Percentiles rank a stretch among this genome's conserved stretches.
Evolutionary conservation across 164 flowering plant genomes (phyloP).

Genomic region (Chimonanthus salicifolius): DNA sequence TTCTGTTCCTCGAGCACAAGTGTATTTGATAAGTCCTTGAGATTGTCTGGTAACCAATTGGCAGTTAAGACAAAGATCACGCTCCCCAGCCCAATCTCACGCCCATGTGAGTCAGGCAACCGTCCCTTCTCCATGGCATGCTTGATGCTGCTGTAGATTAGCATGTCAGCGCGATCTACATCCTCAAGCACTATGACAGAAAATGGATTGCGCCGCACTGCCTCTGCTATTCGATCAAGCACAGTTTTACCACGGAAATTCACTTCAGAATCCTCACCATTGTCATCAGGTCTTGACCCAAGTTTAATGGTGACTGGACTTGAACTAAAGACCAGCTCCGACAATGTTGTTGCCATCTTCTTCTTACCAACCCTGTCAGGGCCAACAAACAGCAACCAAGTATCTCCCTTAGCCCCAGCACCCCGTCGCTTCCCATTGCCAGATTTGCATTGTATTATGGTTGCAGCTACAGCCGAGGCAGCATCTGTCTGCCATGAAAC

Average conservation of each 20-base stretch:
- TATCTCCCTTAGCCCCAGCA: slow-evolving; percentile 55
- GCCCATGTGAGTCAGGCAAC: slow-evolving; percentile 79
- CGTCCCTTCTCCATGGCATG: slow-evolving; percentile 84
- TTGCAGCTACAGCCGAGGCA: slow-evolving; percentile 64
- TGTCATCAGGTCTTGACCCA: slow-evolving; percentile 40
- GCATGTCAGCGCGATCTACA: slow-evolving; percentile 66
- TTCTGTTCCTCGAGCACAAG: slow-evolving; percentile 34
- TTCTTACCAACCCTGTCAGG: slow-evolving; percentile 85
- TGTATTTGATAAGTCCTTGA: slow-evolving; percentile 16
- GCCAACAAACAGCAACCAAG: slow-evolving; percentile 79
- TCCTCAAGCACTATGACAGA: slow-evolving; percentile 79
- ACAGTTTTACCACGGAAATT: slow-evolving; percentile 80
- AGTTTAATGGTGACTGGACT: slow-evolving; percentile 49
- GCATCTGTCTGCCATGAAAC: slow-evolving; percentile 95
- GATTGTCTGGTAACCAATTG: slow-evolving; percentile 48
- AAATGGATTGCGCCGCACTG: slow-evolving; percentile 68
- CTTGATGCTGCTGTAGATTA: slow-evolving; percentile 63
- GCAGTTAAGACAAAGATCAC: slow-evolving; percentile 75
- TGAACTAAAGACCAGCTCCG: slow-evolving; percentile 52
- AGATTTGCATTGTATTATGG: slow-evolving; percentile 52
- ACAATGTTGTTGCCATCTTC: slow-evolving; percentile 77
- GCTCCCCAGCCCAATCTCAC: slow-evolving; percentile 77
- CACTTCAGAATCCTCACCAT: slow-evolving; percentile 29
- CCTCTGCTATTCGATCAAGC: slow-evolving; percentile 71
- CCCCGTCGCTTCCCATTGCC: slow-evolving; percentile 54